phyloP scores from a whole-genome alignment of 2,329 filamentous ascomycete species.

The Trichoderma brevicompactum region DNA sequence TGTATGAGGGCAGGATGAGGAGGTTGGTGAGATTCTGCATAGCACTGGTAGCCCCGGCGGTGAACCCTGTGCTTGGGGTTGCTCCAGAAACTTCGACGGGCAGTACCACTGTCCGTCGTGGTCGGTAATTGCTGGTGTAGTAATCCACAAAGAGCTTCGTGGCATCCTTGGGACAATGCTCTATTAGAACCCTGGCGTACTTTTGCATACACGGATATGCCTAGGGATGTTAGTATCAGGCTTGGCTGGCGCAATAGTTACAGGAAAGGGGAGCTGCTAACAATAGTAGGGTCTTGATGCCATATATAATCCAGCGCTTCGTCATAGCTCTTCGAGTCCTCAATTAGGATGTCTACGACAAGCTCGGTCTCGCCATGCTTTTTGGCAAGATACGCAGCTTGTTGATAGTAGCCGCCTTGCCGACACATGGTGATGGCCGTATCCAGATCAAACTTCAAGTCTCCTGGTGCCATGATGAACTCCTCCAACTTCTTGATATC shows the following conservation, averaged over 20 bases:
- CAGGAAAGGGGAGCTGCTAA: constrained; percentile 49
- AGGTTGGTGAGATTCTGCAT: constrained; percentile 85
- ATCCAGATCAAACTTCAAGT: constrained; percentile 94
- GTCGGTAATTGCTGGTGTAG: constrained; percentile 83
- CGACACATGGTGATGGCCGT: constrained; percentile 97
- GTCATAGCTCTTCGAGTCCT: constrained; percentile 87
- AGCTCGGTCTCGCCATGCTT: constrained; percentile 93
- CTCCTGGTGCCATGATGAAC: constrained; percentile 94
- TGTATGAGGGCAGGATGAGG: constrained; percentile 71
- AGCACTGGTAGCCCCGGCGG: constrained; percentile 69
- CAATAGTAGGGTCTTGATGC: constrained; percentile 77
- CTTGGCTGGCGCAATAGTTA: not conserved
- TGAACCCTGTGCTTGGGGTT: constrained; percentile 49
- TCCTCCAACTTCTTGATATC: constrained; percentile 94
- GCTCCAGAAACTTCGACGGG: constrained; percentile 43
- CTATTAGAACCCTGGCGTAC: constrained; percentile 87
- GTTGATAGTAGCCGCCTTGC: constrained; percentile 94
- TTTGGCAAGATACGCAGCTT: constrained; percentile 92
- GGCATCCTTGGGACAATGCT: constrained; percentile 80
- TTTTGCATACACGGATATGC: constrained; percentile 92
- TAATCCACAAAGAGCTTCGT: constrained; percentile 93
- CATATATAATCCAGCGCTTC: constrained; percentile 93
- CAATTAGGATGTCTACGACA: constrained; percentile 93
- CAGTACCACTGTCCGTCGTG: constrained; percentile 62
- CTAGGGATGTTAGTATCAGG: constrained; percentile 50